phyloP scores from a whole-genome alignment of 257 asterid species.

The Henckelia pumila region DNA sequence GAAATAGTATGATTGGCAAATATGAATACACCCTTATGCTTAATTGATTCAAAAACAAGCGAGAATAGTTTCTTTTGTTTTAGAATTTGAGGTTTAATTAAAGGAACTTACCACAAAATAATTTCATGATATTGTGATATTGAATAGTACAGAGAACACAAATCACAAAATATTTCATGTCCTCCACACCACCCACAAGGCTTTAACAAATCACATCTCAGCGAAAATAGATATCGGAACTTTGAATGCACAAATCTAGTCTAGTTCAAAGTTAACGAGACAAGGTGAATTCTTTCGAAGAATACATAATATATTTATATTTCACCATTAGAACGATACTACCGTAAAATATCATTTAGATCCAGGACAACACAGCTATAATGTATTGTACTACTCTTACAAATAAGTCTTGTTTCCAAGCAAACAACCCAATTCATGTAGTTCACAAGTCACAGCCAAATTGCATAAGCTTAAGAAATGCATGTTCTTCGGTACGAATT shows the following conservation, averaged over 20 bases:
- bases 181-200: no score
- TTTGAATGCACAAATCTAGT: not conserved
- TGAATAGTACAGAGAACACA: not conserved
- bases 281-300: not conserved
- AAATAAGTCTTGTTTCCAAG: not conserved
- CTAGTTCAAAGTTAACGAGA: not conserved
- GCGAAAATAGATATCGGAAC: not conserved
- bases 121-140: no score
- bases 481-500: not conserved
- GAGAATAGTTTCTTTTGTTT: not conserved
- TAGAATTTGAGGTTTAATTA: not conserved
- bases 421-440: not conserved
- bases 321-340: not conserved
- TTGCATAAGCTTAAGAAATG: not conserved
- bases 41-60: not conserved
- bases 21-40: no score
- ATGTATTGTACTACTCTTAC: not conserved
- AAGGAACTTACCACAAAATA: no score
- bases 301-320: no score
- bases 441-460: not conserved
- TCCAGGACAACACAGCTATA: not conserved
- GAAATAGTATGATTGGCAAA: no score
- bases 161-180: not conserved
- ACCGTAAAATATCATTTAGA: not conserved
- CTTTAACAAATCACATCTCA: no score